Evolutionary conservation across 257 asterid species (phyloP), one percentile per base, ranked within the genome.

Genomic region (Knoxia roxburghii): DNA sequence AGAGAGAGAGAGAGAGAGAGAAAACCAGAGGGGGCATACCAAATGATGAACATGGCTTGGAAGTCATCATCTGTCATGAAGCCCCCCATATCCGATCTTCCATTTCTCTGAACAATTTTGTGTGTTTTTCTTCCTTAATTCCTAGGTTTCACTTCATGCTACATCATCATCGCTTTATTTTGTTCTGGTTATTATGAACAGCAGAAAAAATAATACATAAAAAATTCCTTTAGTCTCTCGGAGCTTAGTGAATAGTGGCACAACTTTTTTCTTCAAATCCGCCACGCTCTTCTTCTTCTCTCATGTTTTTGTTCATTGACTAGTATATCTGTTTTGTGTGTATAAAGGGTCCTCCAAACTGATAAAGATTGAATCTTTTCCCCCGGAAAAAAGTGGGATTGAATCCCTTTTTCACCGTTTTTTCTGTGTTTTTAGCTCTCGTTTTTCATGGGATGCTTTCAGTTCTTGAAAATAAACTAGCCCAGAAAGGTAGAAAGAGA

Each of bases 11-110:
- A 66, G 58, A 67, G 50, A 58, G 58, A 71, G 64, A 35, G 50
- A 68, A 37, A 4, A 37, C 41, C 21, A 17, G 27, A 20, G 26
- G 33, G 37, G 66, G 65, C 30, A 72, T 59, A 72, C 49, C 75
- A 73, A 48, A 68, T 75, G 81, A 80, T 77, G 83, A 79, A 82
- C 77, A 77, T 67, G 81, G 82, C 80, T 73, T 76, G 81, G 72
- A 73, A 67, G 88, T 84, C 86, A 78, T 73, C 74, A 77, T 85
- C 93, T 75, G 24, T 84, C 89, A 81, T 27, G 55, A 64, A 30
- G 13, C 33, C 56, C 14, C 51, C 53, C 53, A 48, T 67, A n/a
- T 70, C 68, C 62, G 61, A 71, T 73, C 68, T 50, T 79, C 73
- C 61, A 33, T 76, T 37, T 64, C 64, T 15, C 37, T 51, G n/a